A percentile compares a stretch with the other conserved stretches of the same genome.
phyloP scores from a whole-genome alignment of 352 stramenopile species.

The Aphanomyces cochlioides region DNA sequence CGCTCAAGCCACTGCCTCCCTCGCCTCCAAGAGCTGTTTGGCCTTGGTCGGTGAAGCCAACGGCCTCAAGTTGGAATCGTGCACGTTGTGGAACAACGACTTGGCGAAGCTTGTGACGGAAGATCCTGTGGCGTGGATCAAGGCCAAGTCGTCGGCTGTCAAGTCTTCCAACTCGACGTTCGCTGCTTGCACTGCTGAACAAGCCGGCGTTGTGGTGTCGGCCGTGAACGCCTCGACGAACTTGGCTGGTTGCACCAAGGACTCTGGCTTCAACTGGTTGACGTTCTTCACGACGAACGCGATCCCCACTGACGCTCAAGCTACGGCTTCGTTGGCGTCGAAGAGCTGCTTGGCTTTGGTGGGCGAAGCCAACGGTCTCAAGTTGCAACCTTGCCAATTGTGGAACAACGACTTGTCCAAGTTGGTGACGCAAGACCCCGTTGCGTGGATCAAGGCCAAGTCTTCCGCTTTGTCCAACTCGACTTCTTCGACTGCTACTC shows the following conservation, averaged over 20 bases:
- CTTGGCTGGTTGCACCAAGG: not conserved
- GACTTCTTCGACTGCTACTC: too few species aligned
- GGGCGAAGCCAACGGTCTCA: not conserved
- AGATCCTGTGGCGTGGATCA: not conserved
- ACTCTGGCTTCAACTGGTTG: not conserved
- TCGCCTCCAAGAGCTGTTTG: slow-evolving; percentile 1
- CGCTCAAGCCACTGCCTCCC: not conserved
- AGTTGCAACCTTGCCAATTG: not conserved
- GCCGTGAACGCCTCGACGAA: not conserved
- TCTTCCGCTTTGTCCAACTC: too few species aligned
- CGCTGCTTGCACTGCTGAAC: not conserved
- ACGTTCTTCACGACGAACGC: not conserved
- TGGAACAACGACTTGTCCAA: slow-evolving; percentile 7
- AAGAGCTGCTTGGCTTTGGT: slow-evolving; percentile 1
- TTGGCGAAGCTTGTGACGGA: not conserved
- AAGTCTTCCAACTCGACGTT: not conserved
- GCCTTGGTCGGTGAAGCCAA: not conserved
- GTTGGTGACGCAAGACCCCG: not conserved
- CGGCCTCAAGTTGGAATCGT: slow-evolving; percentile 4
- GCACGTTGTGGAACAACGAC: slow-evolving; percentile 6
- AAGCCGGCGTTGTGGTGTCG: not conserved
- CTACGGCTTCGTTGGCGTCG: not conserved
- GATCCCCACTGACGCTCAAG: not conserved
- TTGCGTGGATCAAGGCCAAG: slow-evolving; percentile 6
- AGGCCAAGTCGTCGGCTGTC: not conserved